Conservation (phyloP, 2,329 filamentous ascomycete species). For the Exophiala oligosperma region DNA sequence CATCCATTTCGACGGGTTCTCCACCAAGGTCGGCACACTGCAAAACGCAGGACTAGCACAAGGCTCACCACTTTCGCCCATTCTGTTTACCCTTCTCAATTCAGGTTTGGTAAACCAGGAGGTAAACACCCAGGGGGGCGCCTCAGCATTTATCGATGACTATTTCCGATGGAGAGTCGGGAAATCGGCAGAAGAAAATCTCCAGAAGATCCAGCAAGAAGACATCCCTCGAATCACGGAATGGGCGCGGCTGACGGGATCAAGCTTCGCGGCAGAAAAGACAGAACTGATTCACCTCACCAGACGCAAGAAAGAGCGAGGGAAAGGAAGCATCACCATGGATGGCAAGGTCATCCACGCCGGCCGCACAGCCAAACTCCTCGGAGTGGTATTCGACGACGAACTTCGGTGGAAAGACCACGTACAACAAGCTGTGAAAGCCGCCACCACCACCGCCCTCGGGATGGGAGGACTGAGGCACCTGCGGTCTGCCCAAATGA, state of each 20-base stretch:
- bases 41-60: neutral
- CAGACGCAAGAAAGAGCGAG: constrained; percentile 22
- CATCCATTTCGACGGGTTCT: neutral
- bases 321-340: constrained; percentile 21
- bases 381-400: constrained; percentile 32
- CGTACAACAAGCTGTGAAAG: constrained; percentile 27
- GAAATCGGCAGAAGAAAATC: constrained; percentile 6
- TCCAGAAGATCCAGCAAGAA: constrained; percentile 16
- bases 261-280: constrained; percentile 34
- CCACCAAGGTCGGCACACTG: neutral
- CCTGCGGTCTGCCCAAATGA: constrained; percentile 27
- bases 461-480: constrained; percentile 24
- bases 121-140: neutral
- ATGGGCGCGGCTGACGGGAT: constrained; percentile 27
- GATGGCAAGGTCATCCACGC: constrained; percentile 21
- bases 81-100: neutral
- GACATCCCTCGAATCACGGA: constrained; percentile 31
- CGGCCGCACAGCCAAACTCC: constrained; percentile 25
- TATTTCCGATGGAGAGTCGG: constrained; percentile 13
- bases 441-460: constrained; percentile 24
- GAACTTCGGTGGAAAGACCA: constrained; percentile 29
- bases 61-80: neutral
- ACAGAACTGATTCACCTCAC: constrained; percentile 35
- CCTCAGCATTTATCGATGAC: constrained; percentile 12
- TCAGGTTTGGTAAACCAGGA: neutral